Base-by-base conservation (phyloP, 768 basidiomycete species). In the Mrakia blollopis region DNA sequence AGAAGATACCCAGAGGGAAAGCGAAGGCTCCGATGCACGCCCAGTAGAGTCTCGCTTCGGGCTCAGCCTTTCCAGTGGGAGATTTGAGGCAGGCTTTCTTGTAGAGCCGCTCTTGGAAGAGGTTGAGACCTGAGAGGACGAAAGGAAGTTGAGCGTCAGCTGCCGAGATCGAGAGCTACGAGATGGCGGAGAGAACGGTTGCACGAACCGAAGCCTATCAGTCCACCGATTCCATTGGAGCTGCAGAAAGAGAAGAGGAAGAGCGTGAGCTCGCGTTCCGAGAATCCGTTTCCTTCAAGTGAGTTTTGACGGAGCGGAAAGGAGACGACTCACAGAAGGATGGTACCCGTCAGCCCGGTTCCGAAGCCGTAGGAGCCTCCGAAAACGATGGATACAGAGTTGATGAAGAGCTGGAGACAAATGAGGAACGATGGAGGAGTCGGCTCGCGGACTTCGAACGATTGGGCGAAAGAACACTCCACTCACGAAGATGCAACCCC, bases 31-130 rank as follows among this genome's bases (percentile, higher is more conserved):
- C 76, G 52, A 77, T 30, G 2, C 52, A 23, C 3, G 82, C 81
- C 79, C 79, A 82, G 63, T 81, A 81, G 14, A 83, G 78, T 21
- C 82, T 41, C 14, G 81, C 82, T 76, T 83, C 83, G 5, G 83
- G 83, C 7, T 81, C 81, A 6, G 83, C 80, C n/a, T 79, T 76
- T 18, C 81, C 81, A 3, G 52, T 72, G 14, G 78, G 77, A 10
- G 78, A 57, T 71, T 78, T 79, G n/a, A 47, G n/a, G 9, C 79
- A 78, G 16, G 81, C 79, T 37, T 75, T 63, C 28, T 37, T 67
- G 71, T 81, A 83, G 11, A 81, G 78, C 41, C 79, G 54, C 60
- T 82, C 80, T 78, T 83, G 83, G 68, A 81, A 79, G 39, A 75
- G 72, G 37, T 82, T 80, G 35, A 80, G 78, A 9, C 23, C 57